Conservation (phyloP, 306 rosid species). For the Gastrolobium villosum region DNA sequence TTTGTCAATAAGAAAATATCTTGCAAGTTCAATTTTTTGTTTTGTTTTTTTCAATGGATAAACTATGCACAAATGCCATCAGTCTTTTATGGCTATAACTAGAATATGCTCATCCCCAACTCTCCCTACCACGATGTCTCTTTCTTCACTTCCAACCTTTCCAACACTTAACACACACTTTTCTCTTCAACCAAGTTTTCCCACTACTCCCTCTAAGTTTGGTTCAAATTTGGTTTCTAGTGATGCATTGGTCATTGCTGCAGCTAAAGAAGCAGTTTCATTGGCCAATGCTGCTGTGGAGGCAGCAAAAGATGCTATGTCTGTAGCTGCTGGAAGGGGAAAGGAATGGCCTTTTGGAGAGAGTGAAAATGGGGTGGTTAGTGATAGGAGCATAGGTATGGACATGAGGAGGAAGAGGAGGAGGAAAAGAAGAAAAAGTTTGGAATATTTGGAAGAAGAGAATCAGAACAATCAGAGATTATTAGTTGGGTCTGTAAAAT, state of each 20-base stretch:
- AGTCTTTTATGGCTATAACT: constrained; percentile 62
- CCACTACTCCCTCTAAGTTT: constrained; percentile 51
- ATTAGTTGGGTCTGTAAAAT: constrained; percentile 51
- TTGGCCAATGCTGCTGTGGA: constrained; percentile 51
- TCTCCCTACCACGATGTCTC: constrained; percentile 61
- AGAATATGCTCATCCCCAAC: constrained; percentile 63
- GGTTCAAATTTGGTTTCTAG: constrained; percentile 54
- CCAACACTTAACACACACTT: constrained; percentile 57
- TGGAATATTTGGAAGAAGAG: constrained; percentile 46
- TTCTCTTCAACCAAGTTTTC: constrained; percentile 53
- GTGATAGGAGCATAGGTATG: constrained; percentile 45
- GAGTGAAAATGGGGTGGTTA: constrained; percentile 47
- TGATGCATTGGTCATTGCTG: constrained; percentile 58
- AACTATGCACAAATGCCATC: too few relatives aligned
- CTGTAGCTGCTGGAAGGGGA: constrained; percentile 43
- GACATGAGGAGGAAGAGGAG: constrained; percentile 63
- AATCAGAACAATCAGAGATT: constrained; percentile 32
- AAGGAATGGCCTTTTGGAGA: constrained; percentile 48
- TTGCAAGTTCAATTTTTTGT: too few relatives aligned
- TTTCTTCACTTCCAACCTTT: constrained; percentile 58
- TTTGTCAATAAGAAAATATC: too few relatives aligned
- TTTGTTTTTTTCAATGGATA: too few relatives aligned
- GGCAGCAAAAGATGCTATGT: constrained; percentile 59
- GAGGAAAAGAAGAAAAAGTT: constrained; percentile 62
- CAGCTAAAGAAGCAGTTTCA: constrained; percentile 59